Conservation (phyloP, 1,284 basidiomycete species). For the Coniferiporia sulphurascens region DNA sequence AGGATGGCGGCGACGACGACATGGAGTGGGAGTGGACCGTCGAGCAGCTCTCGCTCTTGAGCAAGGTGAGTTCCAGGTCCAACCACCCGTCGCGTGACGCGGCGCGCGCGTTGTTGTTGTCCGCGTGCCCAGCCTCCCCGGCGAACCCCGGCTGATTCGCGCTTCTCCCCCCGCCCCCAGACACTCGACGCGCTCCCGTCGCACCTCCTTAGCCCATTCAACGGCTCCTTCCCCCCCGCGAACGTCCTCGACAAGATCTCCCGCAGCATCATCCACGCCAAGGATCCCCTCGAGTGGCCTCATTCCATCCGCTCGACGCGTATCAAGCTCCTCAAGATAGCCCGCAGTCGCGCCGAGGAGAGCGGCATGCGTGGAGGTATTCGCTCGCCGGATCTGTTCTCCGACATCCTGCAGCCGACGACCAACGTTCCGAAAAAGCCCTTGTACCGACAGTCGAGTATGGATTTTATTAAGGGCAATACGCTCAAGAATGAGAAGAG, state of each 20-base stretch:
- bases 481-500: constrained; percentile 49
- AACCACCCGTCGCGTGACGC: too few relatives aligned
- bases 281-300: constrained; percentile 71
- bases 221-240: constrained; percentile 71
- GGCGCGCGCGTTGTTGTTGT: too few relatives aligned
- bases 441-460: constrained; percentile 74
- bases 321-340: constrained; percentile 70
- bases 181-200: constrained; percentile 78
- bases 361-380: constrained; percentile 34
- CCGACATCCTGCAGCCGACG: constrained; percentile 35
- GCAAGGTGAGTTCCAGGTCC: constrained; percentile 43
- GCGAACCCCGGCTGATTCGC: too few relatives aligned
- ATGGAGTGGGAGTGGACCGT: constrained; percentile 66
- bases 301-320: constrained; percentile 76
- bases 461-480: constrained; percentile 69
- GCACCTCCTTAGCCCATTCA: constrained; percentile 76
- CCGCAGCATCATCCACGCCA: constrained; percentile 62
- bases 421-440: constrained; percentile 49
- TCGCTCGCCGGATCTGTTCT: constrained; percentile 27
- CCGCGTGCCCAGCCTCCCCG: too few relatives aligned
- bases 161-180: constrained; percentile 31
- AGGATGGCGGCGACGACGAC: constrained; percentile 48
- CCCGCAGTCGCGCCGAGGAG: constrained; percentile 57
- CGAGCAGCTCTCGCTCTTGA: constrained; percentile 62
- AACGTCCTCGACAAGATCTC: constrained; percentile 82